A percentile compares a stretch with the other conserved stretches of the same genome.
phyloP scores from a whole-genome alignment of 495 filamentous ascomycete genomes.

The Neurospora sublineolata region DNA sequence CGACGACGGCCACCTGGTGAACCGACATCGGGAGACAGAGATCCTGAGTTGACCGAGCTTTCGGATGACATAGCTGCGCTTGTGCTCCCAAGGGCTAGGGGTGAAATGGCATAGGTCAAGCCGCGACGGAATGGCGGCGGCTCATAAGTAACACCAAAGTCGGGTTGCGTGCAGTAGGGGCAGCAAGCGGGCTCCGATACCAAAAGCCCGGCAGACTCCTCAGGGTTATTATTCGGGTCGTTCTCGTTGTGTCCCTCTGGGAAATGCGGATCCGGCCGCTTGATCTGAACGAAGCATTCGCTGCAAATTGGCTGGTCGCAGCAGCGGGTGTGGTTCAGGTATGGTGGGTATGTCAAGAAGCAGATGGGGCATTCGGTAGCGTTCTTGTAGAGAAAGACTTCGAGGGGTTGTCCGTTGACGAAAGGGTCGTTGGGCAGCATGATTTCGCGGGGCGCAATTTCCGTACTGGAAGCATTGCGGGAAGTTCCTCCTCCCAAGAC shows the following conservation, averaged over 20 bases:
- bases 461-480: conserved; percentile 54
- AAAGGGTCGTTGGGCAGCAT: conserved; percentile 71
- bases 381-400: conserved; percentile 87
- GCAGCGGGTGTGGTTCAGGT: conserved; percentile 89
- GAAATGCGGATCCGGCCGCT: conserved; percentile 87
- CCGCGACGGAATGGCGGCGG: conserved; percentile 82
- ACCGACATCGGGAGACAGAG: conserved; percentile 22
- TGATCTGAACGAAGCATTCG: conserved; percentile 98
- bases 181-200: conserved; percentile 88
- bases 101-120: conserved; percentile 51
- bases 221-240: conserved; percentile 30
- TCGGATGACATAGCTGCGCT: conserved; percentile 60
- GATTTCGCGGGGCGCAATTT: conserved; percentile 63
- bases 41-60: conserved; percentile 39
- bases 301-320: conserved; percentile 97
- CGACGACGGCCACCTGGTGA: conserved; percentile 38
- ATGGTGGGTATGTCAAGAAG: conserved; percentile 90
- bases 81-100: conserved; percentile 24
- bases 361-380: conserved; percentile 89
- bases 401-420: conserved; percentile 83
- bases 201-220: conserved; percentile 51
- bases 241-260: conserved; percentile 67
- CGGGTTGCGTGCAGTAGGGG: conserved; percentile 88
- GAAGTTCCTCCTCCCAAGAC: conserved; percentile 62
- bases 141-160: conserved; percentile 90